Evolutionary conservation across 139 green algal genomes (phyloP), one percentile per base, ranked within the genome.

Genomic region (Closterium sp.): DNA sequence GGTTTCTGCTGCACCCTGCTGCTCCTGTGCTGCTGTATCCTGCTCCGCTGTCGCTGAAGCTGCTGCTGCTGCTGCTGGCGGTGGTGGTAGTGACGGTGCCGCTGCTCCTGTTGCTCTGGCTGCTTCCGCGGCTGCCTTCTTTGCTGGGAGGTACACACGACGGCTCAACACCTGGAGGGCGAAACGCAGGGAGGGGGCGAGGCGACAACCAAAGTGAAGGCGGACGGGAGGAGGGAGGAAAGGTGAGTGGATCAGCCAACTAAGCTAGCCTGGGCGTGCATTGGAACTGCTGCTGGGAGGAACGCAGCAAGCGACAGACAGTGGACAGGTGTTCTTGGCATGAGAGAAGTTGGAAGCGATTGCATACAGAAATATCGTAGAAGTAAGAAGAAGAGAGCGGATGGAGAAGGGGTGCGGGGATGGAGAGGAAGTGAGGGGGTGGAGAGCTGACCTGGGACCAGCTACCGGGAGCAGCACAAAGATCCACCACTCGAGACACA

Each of bases 391-490:
- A 36, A 87, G 25, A 43, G 84, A 88, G 32, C 30, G 21, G 30
- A 36, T 33, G n/a, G 21, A 34, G n/a, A 34, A 23, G 83, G 83
- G 25, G 30, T 34, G 83, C 30, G 30, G 4, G 83, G 30, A 34
- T 21, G 30, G 9, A 16, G 30, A 34, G 7, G 83, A 12, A 25
- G n/a, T 9, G 31, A 28, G 25, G 30, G n/a, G 83, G 21, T 86
- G n/a, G 30, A 28, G 87, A 64, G 55, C 31, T 31, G 16, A 89
- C 97, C 95, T 99, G 98, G 81, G 95, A 98, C 98, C 98, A 99
- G 91, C 95, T 98, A 9, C 98, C 98, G 2, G 98, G 98, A 0
- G 98, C 98, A 8, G 98, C 98, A 91, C 98, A 99, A 2, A 99
- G 93, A 93, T 99, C 98, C 23, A 99, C 98, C 0, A 97, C 98